Percentiles rank a stretch among this genome's conserved stretches.
Evolutionary conservation across 2,329 filamentous ascomycete species (phyloP).

Genomic region (Clarireedia hainanense): DNA sequence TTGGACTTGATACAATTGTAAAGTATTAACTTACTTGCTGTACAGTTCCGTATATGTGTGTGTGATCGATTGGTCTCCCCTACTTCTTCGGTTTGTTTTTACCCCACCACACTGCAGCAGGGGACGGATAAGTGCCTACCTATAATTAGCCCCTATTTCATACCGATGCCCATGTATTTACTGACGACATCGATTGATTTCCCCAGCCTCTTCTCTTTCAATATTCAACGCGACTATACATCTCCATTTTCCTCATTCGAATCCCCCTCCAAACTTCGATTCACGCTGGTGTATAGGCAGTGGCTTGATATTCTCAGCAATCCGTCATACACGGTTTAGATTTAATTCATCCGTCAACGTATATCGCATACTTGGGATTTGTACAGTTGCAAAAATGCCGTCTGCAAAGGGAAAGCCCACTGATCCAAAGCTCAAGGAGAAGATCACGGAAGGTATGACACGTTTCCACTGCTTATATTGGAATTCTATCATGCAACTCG

Average conservation of each 20-base stretch:
- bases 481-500: neutral
- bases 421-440: constrained; percentile 36
- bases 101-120: neutral
- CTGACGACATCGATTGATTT: neutral
- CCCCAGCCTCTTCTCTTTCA: neutral
- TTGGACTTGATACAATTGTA: no score
- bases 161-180: neutral
- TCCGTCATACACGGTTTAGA: no score
- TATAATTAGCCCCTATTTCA: constrained; percentile 1
- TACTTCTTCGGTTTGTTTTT: no score
- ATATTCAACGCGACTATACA: no score
- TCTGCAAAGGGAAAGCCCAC: constrained; percentile 39
- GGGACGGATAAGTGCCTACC: neutral
- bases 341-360: no score
- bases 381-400: constrained; percentile 27
- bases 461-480: neutral
- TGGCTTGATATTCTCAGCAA: no score
- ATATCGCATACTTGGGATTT: neutral
- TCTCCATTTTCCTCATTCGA: no score
- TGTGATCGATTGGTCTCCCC: no score
- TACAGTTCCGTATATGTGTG: no score
- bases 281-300: no score
- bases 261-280: no score
- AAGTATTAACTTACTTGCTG: no score
- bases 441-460: constrained; percentile 34